phyloP scores from a whole-genome alignment of 495 filamentous ascomycete genomes.

The Tuber aestivum region DNA sequence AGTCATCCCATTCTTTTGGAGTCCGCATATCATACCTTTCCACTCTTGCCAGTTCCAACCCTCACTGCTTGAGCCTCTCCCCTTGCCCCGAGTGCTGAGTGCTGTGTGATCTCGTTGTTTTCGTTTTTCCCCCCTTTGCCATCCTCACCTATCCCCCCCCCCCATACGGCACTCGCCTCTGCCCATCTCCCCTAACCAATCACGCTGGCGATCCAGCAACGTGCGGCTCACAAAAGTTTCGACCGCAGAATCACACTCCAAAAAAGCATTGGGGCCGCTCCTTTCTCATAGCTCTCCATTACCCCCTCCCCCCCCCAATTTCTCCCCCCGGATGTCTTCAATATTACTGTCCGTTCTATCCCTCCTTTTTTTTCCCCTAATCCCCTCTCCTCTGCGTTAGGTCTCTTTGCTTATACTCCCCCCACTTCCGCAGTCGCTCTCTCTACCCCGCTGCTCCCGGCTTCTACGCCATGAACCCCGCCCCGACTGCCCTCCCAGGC shows the following conservation, averaged over 20 bases:
- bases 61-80: neutral
- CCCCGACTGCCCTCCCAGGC: constrained; percentile 23
- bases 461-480: constrained; percentile 25
- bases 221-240: constrained; percentile 3
- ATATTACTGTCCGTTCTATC: constrained; percentile 18
- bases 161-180: neutral
- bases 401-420: neutral
- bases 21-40: neutral
- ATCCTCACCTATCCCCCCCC: neutral
- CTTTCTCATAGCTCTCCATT: constrained; percentile 11
- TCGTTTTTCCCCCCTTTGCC: neutral
- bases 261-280: neutral
- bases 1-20: neutral
- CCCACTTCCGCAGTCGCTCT: constrained; percentile 7
- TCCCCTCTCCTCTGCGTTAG: neutral
- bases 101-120: neutral
- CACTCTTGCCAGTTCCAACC: neutral
- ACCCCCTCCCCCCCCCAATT: constrained; percentile 8
- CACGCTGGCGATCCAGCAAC: neutral
- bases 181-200: neutral
- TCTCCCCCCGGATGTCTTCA: constrained; percentile 15
- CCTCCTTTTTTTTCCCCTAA: constrained; percentile 21
- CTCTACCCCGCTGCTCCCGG: constrained; percentile 8
- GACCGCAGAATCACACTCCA: neutral
- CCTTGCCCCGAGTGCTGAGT: neutral